Conservation (phyloP, 2,329 filamentous ascomycete genomes). For the Colletotrichum gigasporum region DNA sequence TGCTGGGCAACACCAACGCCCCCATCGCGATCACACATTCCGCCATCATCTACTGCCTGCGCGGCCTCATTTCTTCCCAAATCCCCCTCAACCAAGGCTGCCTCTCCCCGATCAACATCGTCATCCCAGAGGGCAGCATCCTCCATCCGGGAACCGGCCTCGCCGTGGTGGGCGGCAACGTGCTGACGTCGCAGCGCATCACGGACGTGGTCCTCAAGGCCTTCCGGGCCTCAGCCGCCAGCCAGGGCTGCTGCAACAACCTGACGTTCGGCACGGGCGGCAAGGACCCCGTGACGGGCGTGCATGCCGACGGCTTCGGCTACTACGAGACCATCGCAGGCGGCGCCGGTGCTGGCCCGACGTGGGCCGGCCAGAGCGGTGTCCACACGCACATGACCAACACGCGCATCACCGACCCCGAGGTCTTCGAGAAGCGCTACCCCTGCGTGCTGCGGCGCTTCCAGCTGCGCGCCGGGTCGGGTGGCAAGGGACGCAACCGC, state of each 20-base stretch:
- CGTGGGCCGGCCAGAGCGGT: slow-evolving; percentile 78
- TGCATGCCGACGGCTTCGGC: slow-evolving; percentile 76
- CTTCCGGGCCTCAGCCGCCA: slow-evolving; percentile 81
- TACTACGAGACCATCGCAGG: slow-evolving; percentile 90
- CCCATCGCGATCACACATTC: slow-evolving; percentile 43
- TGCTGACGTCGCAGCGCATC: slow-evolving; percentile 81
- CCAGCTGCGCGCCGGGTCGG: slow-evolving; percentile 68
- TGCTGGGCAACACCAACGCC: slow-evolving; percentile 42
- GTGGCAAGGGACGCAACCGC: slow-evolving; percentile 70
- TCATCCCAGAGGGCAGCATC: slow-evolving; percentile 77
- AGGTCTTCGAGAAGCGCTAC: slow-evolving; percentile 81
- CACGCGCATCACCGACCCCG: slow-evolving; percentile 82
- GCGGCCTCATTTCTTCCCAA: slow-evolving; percentile 81
- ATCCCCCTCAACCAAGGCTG: slow-evolving; percentile 91
- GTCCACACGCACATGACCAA: slow-evolving; percentile 92
- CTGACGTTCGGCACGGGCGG: slow-evolving; percentile 86
- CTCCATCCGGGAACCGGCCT: slow-evolving; percentile 80
- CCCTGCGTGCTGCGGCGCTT: slow-evolving; percentile 79
- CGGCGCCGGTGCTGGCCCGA: slow-evolving; percentile 76
- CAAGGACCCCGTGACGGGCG: slow-evolving; percentile 59
- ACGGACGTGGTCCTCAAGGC: slow-evolving; percentile 86
- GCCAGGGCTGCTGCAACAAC: slow-evolving; percentile 85
- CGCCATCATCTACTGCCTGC: slow-evolving; percentile 71
- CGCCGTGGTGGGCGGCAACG: slow-evolving; percentile 85
- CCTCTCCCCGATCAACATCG: slow-evolving; percentile 77